Evolutionary conservation across 306 rosid genomes (phyloP), one percentile per base, ranked within the genome.

Genomic region (Leucaena leucocephala): DNA sequence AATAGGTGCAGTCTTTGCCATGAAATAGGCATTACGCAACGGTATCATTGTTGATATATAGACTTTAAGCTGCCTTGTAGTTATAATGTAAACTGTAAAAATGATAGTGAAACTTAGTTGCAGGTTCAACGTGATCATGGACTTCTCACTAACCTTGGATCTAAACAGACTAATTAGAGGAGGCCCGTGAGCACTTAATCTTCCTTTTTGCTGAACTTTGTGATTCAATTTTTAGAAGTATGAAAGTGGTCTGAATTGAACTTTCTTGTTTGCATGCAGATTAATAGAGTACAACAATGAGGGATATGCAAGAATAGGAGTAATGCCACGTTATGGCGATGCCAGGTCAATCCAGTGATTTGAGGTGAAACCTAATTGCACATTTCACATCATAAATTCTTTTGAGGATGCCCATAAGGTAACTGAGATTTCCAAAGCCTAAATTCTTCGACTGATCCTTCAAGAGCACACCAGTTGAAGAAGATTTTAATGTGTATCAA

Each of bases 401-500:
- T 89, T 89, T 35, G 93, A 89, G 67, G 84, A 80, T 36, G 72
- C 72, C 17, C 74, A 89, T 45, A 86, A 87, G 90, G 89, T 89
- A 42, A 72, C 45, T 61, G 22, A 78, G 68, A 42, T 14, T 71
- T 42, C 19, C 7, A 50, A 34, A 46, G 58, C 11, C 7, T 46
- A 10, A 5, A 50, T 50, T 13, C 16, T 50, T 5, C 16, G 5
- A 13, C 17, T 50, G 57, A 15, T 50, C 2, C 57, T 50, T 21
- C 57, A 50, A 14, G 27, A 27, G 57, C 57, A 15, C 19, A 16
- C 57, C 16, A 50, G 57, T 50, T 46, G 14, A 45, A 45, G 15
- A 27, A 3, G 15, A 21, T 19, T 17, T 12, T n/a, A 9, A 38
- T 36, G 44, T 77, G 71, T 63, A 4, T 35, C 38, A 65, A 61